phyloP scores from a whole-genome alignment of 1,284 basidiomycete genomes.

The Anthracocystis panici-leucophaei region DNA sequence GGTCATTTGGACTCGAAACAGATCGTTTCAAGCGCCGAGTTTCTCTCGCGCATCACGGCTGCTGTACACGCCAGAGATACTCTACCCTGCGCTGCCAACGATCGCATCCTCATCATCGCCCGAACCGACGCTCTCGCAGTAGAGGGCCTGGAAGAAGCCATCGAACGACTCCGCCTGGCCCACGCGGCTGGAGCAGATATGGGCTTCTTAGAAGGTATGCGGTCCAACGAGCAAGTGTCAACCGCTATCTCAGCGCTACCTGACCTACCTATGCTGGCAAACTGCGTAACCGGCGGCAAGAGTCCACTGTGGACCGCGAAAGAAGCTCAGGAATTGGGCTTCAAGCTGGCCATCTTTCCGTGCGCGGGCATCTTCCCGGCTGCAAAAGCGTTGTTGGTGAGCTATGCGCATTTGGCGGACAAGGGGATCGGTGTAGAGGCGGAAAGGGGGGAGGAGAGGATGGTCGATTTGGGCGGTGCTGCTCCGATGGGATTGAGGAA shows the following conservation, averaged over 20 bases:
- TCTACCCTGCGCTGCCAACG: conserved; percentile 76
- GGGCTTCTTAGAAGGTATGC: conserved; percentile 81
- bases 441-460: background rate
- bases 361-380: conserved; percentile 50
- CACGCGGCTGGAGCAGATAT: conserved; percentile 82
- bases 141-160: conserved; percentile 82
- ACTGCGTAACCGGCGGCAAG: conserved; percentile 49
- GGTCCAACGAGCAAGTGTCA: conserved; percentile 76
- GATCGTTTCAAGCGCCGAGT: conserved; percentile 81
- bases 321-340: conserved; percentile 29
- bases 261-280: conserved; percentile 31
- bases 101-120: conserved; percentile 82
- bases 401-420: conserved; percentile 68
- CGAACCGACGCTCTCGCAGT: conserved; percentile 85
- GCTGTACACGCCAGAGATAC: conserved; percentile 71
- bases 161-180: conserved; percentile 78
- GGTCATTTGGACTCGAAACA: conserved; percentile 84
- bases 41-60: conserved; percentile 80
- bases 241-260: conserved; percentile 76
- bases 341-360: conserved; percentile 53
- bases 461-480: conserved; percentile 35
- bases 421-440: conserved; percentile 44
- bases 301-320: conserved; percentile 36
- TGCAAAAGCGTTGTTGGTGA: conserved; percentile 27
- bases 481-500: conserved; percentile 37